Evolutionary conservation across 2,329 filamentous ascomycete species (phyloP).

Genomic region (Aureobasidium sp.): DNA sequence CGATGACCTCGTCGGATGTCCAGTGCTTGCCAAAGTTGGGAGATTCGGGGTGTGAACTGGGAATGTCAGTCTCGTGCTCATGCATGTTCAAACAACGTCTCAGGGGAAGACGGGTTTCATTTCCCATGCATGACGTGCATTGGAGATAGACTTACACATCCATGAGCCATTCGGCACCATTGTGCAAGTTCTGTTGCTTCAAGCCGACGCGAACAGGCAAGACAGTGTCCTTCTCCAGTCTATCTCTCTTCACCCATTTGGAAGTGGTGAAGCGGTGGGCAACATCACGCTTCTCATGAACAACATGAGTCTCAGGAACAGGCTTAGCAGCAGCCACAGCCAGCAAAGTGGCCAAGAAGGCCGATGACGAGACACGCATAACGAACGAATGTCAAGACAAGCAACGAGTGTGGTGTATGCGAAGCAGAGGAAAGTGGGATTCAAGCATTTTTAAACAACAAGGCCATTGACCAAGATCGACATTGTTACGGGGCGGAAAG

Average conservation of each 20-base stretch:
- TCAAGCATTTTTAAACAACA: neutral
- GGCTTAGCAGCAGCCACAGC: conserved; percentile 1
- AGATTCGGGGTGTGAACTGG: conserved; percentile 23
- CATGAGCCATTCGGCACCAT: conserved; percentile 27
- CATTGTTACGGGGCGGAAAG: conserved; percentile 3
- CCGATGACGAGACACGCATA: conserved; percentile 9
- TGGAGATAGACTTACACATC: conserved; percentile 18
- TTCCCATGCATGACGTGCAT: neutral
- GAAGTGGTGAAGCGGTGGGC: conserved; percentile 16
- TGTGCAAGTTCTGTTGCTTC: conserved; percentile 37
- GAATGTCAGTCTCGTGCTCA: neutral
- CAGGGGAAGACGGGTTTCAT: neutral
- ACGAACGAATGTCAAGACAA: neutral
- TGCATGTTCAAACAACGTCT: neutral
- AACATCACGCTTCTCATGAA: conserved; percentile 34
- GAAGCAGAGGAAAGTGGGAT: neutral
- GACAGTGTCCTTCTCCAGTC: conserved; percentile 27
- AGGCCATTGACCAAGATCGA: neutral
- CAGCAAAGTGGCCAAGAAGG: conserved; percentile 2
- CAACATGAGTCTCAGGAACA: conserved; percentile 25
- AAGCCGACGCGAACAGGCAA: conserved; percentile 40
- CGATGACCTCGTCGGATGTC: conserved; percentile 21
- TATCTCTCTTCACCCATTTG: conserved; percentile 32
- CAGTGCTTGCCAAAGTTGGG: conserved; percentile 28
- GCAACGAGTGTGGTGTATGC: neutral